Evolutionary conservation across 2,329 filamentous ascomycete genomes (phyloP).

Genomic region (Domatiomyces catenatus): DNA sequence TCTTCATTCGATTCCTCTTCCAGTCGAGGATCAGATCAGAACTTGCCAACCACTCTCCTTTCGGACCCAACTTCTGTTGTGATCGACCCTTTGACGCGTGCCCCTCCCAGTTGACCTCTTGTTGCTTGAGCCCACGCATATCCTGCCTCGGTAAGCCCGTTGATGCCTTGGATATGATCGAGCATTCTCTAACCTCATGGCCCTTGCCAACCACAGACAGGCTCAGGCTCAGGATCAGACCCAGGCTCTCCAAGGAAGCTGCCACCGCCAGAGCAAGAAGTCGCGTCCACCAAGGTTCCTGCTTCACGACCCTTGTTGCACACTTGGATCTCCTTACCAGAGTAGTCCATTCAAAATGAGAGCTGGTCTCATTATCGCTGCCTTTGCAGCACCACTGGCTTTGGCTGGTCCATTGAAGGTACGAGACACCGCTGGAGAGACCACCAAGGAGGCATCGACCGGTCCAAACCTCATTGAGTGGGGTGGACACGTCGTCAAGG

Average conservation of each 20-base stretch:
- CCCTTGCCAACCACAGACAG: background rate
- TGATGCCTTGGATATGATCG: background rate
- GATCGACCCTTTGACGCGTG: background rate
- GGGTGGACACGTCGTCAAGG: background rate
- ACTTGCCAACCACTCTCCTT: background rate
- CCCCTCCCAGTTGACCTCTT: background rate
- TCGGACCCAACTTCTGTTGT: background rate
- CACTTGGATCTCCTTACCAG: background rate
- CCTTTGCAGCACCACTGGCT: background rate
- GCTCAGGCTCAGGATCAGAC: background rate
- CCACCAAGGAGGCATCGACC: background rate
- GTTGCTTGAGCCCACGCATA: background rate
- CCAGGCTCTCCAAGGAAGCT: background rate
- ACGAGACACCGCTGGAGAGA: background rate
- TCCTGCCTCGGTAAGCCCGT: background rate
- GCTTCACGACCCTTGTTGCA: background rate
- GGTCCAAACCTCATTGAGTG: background rate
- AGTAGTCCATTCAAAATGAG: background rate
- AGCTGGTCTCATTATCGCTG: background rate
- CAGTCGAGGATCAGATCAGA: too few relatives aligned
- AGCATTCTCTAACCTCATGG: background rate
- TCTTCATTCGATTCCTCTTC: background rate
- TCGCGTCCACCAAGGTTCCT: background rate
- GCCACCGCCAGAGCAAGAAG: background rate
- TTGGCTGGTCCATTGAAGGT: background rate